Conservation (phyloP, 768 basidiomycete species). For the Daedalea quercina region DNA sequence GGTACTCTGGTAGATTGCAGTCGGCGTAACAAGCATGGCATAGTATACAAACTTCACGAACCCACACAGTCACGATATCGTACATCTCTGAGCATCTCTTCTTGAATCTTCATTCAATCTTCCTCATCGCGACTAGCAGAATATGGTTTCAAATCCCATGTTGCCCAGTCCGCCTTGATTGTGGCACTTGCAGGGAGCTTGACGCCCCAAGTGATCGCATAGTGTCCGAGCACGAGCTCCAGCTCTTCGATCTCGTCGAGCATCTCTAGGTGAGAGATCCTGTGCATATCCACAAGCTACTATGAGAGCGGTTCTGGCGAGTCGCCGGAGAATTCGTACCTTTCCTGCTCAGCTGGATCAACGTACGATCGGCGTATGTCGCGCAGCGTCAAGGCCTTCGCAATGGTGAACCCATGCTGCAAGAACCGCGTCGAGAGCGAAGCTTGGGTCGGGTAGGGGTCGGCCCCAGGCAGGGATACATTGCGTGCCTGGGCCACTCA, state of each 20-base stretch:
- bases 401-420: conserved; percentile 44
- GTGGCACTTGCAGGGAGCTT: conserved; percentile 8
- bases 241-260: conserved; percentile 95
- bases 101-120: background rate
- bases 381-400: conserved; percentile 57
- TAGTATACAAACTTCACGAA: too few relatives aligned
- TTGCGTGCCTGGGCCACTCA: conserved; percentile 51
- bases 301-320: background rate
- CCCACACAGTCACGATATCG: too few relatives aligned
- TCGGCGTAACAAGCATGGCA: too few relatives aligned
- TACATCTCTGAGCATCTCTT: too few relatives aligned
- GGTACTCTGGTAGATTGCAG: too few relatives aligned
- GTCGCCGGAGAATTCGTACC: conserved; percentile 33
- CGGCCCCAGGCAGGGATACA: conserved; percentile 68
- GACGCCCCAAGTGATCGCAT: conserved; percentile 79
- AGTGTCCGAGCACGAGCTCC: conserved; percentile 83
- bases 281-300: conserved; percentile 19
- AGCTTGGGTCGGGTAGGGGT: conserved; percentile 49
- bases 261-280: conserved; percentile 76
- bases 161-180: conserved; percentile 10
- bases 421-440: conserved; percentile 58
- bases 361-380: conserved; percentile 56
- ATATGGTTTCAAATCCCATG: conserved; percentile 11
- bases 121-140: background rate
- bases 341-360: conserved; percentile 41